phyloP scores from a whole-genome alignment of 2,329 filamentous ascomycete species.

The Hymenoscyphus fructigenus region DNA sequence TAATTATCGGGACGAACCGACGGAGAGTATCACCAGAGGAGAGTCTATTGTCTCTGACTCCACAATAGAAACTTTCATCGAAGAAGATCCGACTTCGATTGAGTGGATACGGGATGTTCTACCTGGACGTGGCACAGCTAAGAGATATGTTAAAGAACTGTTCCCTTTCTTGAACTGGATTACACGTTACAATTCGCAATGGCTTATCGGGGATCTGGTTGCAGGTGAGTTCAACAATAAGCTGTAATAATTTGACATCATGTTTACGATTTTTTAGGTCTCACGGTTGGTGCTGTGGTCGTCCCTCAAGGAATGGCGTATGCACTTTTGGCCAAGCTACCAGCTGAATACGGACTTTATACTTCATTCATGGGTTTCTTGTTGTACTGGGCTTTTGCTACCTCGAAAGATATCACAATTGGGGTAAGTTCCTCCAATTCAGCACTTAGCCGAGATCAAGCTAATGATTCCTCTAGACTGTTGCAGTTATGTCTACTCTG shows the following conservation, averaged over 20 bases:
- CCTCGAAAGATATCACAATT: constrained; percentile 97
- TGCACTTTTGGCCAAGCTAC: constrained; percentile 75
- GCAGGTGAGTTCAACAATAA: constrained; percentile 59
- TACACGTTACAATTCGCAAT: constrained; percentile 80
- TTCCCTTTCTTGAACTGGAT: constrained; percentile 96
- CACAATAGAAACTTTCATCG: constrained; percentile 76
- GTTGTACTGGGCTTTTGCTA: constrained; percentile 97
- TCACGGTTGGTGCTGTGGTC: constrained; percentile 73
- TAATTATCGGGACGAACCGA: constrained; percentile 60
- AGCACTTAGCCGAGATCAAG: constrained; percentile 1
- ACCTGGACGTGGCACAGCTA: constrained; percentile 54
- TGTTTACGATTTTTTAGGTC: constrained; percentile 43
- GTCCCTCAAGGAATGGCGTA: constrained; percentile 99
- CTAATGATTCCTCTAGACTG: constrained; percentile 56
- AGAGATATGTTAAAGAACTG: constrained; percentile 64
- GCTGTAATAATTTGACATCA: background rate
- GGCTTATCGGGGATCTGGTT: constrained; percentile 85
- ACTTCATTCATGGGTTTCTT: constrained; percentile 95
- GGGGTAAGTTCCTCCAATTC: constrained; percentile 58
- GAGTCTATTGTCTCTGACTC: constrained; percentile 76
- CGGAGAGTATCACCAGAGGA: constrained; percentile 65
- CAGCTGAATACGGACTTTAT: constrained; percentile 82
- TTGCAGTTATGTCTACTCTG: constrained; percentile 92
- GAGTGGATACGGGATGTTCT: constrained; percentile 69
- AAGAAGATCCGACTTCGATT: constrained; percentile 71